Conservation (phyloP, 306 rosid genomes). For the Pyrus bretschneideri region DNA sequence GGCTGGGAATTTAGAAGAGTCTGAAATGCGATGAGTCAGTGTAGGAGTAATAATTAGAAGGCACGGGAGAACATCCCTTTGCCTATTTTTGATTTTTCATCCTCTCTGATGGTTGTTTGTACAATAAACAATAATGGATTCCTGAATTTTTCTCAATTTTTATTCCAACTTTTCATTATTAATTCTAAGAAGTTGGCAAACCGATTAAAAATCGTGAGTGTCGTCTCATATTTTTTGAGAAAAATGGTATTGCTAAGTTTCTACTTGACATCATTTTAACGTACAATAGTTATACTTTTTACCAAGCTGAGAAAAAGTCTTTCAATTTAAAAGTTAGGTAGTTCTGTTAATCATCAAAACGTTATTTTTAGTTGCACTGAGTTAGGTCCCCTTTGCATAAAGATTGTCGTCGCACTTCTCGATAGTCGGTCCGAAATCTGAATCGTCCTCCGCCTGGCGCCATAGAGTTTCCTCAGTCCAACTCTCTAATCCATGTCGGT, state of each 20-base stretch:
- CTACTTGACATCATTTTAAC: no score
- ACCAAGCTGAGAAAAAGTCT: no score
- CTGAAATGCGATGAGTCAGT: slow-evolving; percentile 10
- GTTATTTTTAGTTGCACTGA: not conserved
- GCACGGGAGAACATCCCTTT: slow-evolving; percentile 3
- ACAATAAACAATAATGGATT: slow-evolving; percentile 2
- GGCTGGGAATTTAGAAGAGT: slow-evolving; percentile 25
- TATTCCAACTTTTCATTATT: no score
- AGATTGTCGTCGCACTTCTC: not conserved
- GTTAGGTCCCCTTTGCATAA: not conserved
- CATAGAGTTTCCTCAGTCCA: not conserved
- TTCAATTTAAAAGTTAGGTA: no score
- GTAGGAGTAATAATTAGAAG: slow-evolving; percentile 15
- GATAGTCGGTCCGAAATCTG: not conserved
- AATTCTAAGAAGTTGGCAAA: no score
- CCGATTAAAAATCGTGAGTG: no score
- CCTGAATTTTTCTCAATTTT: not conserved
- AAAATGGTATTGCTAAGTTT: no score
- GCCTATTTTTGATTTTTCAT: not conserved
- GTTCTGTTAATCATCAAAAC: no score
- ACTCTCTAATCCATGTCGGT: slow-evolving; percentile 1
- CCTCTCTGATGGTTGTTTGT: not conserved
- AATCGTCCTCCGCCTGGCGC: not conserved
- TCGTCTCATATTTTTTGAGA: no score
- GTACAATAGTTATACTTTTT: no score